Percentiles rank a stretch among this genome's conserved stretches.
These are phyloP conservation scores for Beauveria australis DNA, from an alignment of 2,329 filamentous ascomycete species.

Conservation along the genomic window DNA sequence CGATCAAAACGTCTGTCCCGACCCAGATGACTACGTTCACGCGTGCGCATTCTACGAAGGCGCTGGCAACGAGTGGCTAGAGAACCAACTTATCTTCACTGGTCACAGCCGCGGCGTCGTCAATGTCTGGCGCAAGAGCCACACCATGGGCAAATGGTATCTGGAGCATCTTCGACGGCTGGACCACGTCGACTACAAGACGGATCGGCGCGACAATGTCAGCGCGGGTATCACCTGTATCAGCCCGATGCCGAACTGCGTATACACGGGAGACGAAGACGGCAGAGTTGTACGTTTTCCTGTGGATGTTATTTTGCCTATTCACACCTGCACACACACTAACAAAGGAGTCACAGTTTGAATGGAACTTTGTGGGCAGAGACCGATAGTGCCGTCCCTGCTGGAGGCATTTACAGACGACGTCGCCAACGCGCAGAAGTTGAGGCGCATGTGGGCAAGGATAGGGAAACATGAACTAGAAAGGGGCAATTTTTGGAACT, in stretches of 20 bases:
- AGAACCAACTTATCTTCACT: conserved; percentile 78
- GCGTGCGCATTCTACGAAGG: conserved; percentile 92
- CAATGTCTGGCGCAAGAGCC: conserved; percentile 61
- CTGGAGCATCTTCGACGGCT: conserved; percentile 73
- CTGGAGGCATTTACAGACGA: background rate
- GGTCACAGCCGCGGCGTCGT: conserved; percentile 79
- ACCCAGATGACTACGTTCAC: conserved; percentile 66
- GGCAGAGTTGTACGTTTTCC: conserved; percentile 63
- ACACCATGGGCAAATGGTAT: conserved; percentile 56
- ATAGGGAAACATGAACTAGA: background rate
- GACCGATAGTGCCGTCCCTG: conserved; percentile 39
- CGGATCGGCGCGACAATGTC: conserved; percentile 48
- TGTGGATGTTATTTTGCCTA: background rate
- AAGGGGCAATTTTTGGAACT: background rate
- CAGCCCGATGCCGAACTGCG: conserved; percentile 67
- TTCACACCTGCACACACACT: conserved; percentile 5
- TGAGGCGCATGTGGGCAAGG: background rate
- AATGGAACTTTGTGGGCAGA: conserved; percentile 53
- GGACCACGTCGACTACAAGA: conserved; percentile 65
- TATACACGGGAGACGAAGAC: conserved; percentile 92
- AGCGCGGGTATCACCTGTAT: conserved; percentile 78
- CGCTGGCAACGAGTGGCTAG: conserved; percentile 81
- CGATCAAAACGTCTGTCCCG: conserved; percentile 68
- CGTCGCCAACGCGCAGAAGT: background rate
- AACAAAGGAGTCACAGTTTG: conserved; percentile 37